A percentile compares a stretch with the other conserved stretches of the same genome.
Conservation (phyloP, 164 flowering plant genomes). For the Echeveria elegans region DNA sequence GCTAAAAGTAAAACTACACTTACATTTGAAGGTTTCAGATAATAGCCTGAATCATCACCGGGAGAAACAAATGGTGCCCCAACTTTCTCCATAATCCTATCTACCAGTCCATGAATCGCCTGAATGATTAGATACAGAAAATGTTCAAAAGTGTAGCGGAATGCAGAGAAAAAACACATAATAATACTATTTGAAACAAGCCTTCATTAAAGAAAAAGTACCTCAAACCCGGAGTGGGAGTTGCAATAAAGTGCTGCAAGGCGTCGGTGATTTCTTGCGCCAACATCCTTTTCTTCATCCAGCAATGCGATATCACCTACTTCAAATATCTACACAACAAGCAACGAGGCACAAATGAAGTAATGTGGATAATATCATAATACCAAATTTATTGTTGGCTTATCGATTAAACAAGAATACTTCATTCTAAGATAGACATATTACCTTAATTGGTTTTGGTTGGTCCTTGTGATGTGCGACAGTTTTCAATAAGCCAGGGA, state of each 20-base stretch:
- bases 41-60: slow-evolving; percentile 56
- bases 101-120: slow-evolving; percentile 78
- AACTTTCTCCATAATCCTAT: slow-evolving; percentile 76
- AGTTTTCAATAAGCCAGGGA: slow-evolving; percentile 83
- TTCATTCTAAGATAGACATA: background rate
- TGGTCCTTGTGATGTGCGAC: slow-evolving; percentile 81
- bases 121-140: slow-evolving; percentile 23
- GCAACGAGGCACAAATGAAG: background rate
- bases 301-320: slow-evolving; percentile 67
- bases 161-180: no score
- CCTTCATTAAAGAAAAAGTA: no score
- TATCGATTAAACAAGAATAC: background rate
- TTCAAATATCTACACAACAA: slow-evolving; percentile 53
- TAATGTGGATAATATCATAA: slow-evolving; percentile 1
- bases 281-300: slow-evolving; percentile 64
- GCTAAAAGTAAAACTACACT: slow-evolving; percentile 16
- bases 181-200: no score
- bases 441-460: slow-evolving; percentile 89
- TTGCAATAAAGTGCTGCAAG: slow-evolving; percentile 82
- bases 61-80: slow-evolving; percentile 46
- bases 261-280: slow-evolving; percentile 64
- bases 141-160: no score
- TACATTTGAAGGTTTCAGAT: slow-evolving; percentile 55
- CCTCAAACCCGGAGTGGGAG: slow-evolving; percentile 90
- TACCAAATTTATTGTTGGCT: no score